Base-by-base conservation (phyloP, 2,329 filamentous ascomycete species). In the Colletotrichum costaricense region DNA sequence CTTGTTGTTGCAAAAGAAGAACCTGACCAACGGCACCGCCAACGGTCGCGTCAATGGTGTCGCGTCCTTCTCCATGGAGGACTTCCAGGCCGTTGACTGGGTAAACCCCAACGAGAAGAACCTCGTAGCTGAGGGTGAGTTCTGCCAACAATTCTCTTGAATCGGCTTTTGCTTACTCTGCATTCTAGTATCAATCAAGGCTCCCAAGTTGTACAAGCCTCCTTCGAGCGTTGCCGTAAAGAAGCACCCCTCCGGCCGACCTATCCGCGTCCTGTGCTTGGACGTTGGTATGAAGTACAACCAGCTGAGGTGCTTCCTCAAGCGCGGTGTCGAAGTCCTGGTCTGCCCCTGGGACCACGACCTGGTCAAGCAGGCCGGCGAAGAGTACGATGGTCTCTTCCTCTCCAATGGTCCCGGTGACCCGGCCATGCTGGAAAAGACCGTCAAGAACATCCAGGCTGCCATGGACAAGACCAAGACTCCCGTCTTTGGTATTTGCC, bases 201-300 rank as follows among this genome's bases (percentile, higher is more conserved):
- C 93, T 76, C 94, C 96, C 70, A 96, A 95, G 82, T 88, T 98
- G 70, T 98, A 96, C 86, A 91, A 92, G 78, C 95, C 95, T 67
- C 90, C 91, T 76, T 85, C 91, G 42, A 89, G 91, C 72, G 89
- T 88, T 78, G 91, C 93, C 75, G 57, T 64, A 14, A 89, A 97
- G 78, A 93, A 94, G 84, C 95, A 98, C 84, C 93, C 95, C 54
- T 97, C 95, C 69, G 97, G 96, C 75, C 93, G 95, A 78, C 89
- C 93, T 63, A 89, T 98, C 72, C 94, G 95, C 81, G 92, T 99
- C 74, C 88, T 98, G 63, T 98, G 95, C 82, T 90, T 99, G 78
- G 97, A 99, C 86, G 96, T 99, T 78, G 97, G 97, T 82, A 92
- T 98, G 88, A 99, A 99, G 86, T 98, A 94, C 86, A 99, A 98